Conservation (phyloP, 176 grass and related monocot species). For the Microstegium vimineum region DNA sequence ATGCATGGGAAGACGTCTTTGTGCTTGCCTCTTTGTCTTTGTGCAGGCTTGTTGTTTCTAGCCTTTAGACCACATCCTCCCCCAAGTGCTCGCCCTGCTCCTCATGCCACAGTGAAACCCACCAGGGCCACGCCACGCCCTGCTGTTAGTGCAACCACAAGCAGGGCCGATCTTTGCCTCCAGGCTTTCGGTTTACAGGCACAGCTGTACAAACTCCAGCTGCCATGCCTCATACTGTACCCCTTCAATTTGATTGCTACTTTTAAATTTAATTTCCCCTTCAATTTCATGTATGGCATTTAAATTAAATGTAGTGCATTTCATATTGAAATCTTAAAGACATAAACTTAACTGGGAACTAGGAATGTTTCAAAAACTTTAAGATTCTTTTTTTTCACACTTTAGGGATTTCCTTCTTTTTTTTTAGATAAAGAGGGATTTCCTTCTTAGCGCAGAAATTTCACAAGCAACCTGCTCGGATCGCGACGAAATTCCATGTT, state of each 20-base stretch:
- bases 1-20: constrained; percentile 45
- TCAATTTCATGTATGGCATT: neutral
- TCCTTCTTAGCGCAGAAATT: neutral
- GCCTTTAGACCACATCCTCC: constrained; percentile 27
- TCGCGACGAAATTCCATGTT: neutral
- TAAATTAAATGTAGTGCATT: neutral
- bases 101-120: neutral
- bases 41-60: constrained; percentile 31
- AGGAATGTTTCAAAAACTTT: neutral
- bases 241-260: neutral
- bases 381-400: neutral
- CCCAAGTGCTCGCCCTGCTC: neutral
- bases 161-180: constrained; percentile 27
- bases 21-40: constrained; percentile 51
- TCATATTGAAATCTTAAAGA: neutral
- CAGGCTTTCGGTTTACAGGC: constrained; percentile 42
- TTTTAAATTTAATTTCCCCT: neutral
- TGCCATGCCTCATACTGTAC: constrained; percentile 19
- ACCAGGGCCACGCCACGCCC: constrained; percentile 30
- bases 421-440: no score
- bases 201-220: constrained; percentile 43
- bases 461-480: no score
- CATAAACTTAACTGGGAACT: neutral
- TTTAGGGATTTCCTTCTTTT: no score
- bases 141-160: constrained; percentile 40